A percentile compares a stretch with the other conserved stretches of the same genome.
Conservation (phyloP, 2,329 filamentous ascomycete genomes). For the Exophiala sp. region DNA sequence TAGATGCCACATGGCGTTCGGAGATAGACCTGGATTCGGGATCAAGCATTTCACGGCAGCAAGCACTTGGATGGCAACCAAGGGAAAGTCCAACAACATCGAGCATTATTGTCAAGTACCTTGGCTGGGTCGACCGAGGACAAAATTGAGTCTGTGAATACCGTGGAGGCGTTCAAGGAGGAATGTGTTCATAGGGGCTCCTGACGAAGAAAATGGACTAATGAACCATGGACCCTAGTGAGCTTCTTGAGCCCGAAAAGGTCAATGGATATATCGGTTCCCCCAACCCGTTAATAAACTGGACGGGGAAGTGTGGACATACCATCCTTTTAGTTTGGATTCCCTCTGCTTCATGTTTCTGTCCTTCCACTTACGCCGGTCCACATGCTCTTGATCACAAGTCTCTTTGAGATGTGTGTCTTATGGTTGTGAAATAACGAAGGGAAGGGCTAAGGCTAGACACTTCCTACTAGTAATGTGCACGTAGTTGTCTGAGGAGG, state of each 20-base stretch:
- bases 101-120: background rate
- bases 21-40: constrained; percentile 1
- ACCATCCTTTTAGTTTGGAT: background rate
- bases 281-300: background rate
- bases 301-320: background rate
- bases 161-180: background rate
- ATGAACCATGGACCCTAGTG: background rate
- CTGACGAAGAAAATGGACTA: background rate
- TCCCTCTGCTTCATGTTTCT: too few relatives aligned
- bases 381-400: too few relatives aligned
- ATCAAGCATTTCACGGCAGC: constrained; percentile 6
- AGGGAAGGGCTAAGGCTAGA: too few relatives aligned
- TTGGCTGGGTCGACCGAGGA: background rate
- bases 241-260: background rate
- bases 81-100: background rate
- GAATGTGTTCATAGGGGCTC: background rate
- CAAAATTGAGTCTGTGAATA: background rate
- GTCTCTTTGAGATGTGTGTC: too few relatives aligned
- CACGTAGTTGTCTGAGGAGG: too few relatives aligned
- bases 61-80: background rate
- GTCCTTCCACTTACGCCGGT: too few relatives aligned
- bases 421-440: too few relatives aligned
- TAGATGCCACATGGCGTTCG: constrained; percentile 3
- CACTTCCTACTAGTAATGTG: too few relatives aligned
- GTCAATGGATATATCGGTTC: background rate